Evolutionary conservation across 2,329 filamentous ascomycete genomes (phyloP).

Genomic region (Colletotrichum gigasporum): DNA sequence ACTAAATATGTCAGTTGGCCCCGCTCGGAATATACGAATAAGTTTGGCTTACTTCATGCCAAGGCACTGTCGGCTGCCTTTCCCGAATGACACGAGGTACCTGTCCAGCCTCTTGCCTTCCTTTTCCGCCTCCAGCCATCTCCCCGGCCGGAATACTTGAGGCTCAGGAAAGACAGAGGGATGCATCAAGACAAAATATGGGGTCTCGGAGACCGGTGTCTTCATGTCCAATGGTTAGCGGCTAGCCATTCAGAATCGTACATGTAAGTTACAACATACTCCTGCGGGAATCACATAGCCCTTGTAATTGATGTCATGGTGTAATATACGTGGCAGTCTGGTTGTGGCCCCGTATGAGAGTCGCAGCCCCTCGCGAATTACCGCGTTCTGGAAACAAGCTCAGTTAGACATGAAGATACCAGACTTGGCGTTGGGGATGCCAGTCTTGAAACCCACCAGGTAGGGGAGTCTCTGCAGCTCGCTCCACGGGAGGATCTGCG

Average conservation of each 20-base stretch:
- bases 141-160: constrained; percentile 36
- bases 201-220: constrained; percentile 35
- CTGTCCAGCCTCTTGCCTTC: constrained; percentile 20
- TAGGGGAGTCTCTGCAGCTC: constrained; percentile 25
- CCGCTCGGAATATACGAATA: neutral
- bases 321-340: constrained; percentile 21
- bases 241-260: neutral
- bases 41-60: constrained; percentile 33
- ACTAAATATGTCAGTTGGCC: neutral
- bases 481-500: constrained; percentile 1
- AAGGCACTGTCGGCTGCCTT: constrained; percentile 35
- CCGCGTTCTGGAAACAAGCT: constrained; percentile 1
- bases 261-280: neutral
- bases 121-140: constrained; percentile 38
- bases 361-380: constrained; percentile 24
- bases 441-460: constrained; percentile 4
- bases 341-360: constrained; percentile 30
- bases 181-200: constrained; percentile 36
- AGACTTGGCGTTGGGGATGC: neutral
- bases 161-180: constrained; percentile 38
- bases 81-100: constrained; percentile 31
- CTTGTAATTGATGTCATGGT: constrained; percentile 21
- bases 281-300: constrained; percentile 26
- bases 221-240: neutral
- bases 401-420: neutral